These are phyloP conservation scores for Colletotrichum ledebouriae DNA, from an alignment of 2,329 filamentous ascomycete species.

Conservation along the genomic window DNA sequence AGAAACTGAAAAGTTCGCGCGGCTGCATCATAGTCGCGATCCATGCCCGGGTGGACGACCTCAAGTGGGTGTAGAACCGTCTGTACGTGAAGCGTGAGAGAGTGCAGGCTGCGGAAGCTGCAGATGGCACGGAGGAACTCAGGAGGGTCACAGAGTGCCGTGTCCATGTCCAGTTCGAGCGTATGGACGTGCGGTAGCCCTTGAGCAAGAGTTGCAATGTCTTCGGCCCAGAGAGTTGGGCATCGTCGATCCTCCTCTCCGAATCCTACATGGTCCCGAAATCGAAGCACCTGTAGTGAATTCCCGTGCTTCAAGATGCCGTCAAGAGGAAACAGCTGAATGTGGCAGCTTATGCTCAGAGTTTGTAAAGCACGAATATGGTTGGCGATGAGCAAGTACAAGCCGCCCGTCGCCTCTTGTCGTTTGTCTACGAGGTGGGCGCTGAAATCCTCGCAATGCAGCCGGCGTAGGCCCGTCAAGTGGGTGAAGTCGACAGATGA, in stretches of 20 bases:
- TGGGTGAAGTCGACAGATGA: constrained; percentile 55
- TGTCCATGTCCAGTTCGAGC: constrained; percentile 64
- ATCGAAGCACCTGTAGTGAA: constrained; percentile 55
- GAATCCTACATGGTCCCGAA: constrained; percentile 63
- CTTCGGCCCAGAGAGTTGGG: constrained; percentile 55
- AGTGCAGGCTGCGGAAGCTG: constrained; percentile 55
- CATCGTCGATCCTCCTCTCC: constrained; percentile 57
- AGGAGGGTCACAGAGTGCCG: constrained; percentile 50
- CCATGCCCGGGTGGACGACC: constrained; percentile 46
- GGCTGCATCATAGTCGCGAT: constrained; percentile 55
- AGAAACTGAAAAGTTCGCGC: constrained; percentile 52
- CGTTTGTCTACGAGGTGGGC: constrained; percentile 55
- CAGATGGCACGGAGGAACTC: constrained; percentile 56
- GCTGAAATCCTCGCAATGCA: constrained; percentile 61
- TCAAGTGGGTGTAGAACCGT: constrained; percentile 55
- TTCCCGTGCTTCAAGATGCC: constrained; percentile 55
- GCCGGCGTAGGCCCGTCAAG: constrained; percentile 52
- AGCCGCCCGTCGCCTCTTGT: constrained; percentile 54
- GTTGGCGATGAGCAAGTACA: constrained; percentile 56
- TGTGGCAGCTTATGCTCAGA: constrained; percentile 59
- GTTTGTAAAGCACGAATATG: constrained; percentile 54
- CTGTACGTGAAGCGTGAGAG: constrained; percentile 60
- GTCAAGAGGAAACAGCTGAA: constrained; percentile 55
- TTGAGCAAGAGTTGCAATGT: constrained; percentile 52
- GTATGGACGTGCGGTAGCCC: constrained; percentile 52